Percentiles rank a stretch among this genome's conserved stretches.
These are phyloP conservation scores for Pezicula rhizophila DNA, from an alignment of 2,329 filamentous ascomycete genomes.

Conservation along the genomic window DNA sequence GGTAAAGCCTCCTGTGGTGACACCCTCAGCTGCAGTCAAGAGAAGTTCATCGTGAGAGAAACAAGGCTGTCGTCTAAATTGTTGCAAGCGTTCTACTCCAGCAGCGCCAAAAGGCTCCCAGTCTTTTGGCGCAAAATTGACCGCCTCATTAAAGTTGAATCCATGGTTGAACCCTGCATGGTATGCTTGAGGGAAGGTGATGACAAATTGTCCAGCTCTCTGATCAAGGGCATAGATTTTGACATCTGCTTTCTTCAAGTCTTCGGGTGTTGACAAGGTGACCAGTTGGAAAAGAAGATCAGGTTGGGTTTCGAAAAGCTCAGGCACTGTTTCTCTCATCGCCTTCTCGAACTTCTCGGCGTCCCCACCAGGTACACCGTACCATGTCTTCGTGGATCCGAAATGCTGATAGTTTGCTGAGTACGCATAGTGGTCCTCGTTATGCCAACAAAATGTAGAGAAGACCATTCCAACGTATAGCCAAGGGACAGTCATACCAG, in stretches of 20 bases:
- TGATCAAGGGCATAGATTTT: conserved; percentile 94
- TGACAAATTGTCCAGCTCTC: conserved; percentile 88
- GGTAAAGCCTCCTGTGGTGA: conserved; percentile 54
- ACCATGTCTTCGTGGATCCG: conserved; percentile 98
- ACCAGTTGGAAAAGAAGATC: conserved; percentile 95
- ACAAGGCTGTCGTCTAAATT: conserved; percentile 86
- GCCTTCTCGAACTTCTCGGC: conserved; percentile 92
- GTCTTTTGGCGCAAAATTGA: conserved; percentile 92
- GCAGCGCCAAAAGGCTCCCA: conserved; percentile 91
- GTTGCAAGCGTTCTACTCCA: conserved; percentile 78
- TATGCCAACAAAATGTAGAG: conserved; percentile 99
- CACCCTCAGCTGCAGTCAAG: conserved; percentile 79
- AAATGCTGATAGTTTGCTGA: conserved; percentile 99
- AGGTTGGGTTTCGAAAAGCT: conserved; percentile 93
- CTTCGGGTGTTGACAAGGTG: conserved; percentile 89
- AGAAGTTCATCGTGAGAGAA: conserved; percentile 96
- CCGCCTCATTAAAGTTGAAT: conserved; percentile 98
- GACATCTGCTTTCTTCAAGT: conserved; percentile 87
- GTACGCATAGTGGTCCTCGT: conserved; percentile 96
- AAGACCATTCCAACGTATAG: conserved; percentile 99
- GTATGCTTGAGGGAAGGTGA: conserved; percentile 95
- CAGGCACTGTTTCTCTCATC: conserved; percentile 91
- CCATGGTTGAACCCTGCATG: conserved; percentile 98
- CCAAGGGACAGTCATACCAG: conserved; percentile 98
- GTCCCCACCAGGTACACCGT: conserved; percentile 90